Conservation (phyloP, 139 green algal species). For the Picochlorum sp. region DNA sequence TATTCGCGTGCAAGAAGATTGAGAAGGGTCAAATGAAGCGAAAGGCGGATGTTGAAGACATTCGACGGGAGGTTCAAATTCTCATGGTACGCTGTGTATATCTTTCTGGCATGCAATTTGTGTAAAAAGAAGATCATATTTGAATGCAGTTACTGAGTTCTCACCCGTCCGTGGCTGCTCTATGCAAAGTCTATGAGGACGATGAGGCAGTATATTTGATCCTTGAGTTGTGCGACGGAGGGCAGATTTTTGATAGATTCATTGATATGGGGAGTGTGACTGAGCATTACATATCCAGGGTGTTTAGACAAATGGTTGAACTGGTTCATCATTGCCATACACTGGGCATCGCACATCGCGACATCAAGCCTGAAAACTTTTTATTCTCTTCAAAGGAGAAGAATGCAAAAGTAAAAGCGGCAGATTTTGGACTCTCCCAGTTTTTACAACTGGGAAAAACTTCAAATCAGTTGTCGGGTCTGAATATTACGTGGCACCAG, state of each 20-base stretch:
- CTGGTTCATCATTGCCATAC: constrained; percentile 33
- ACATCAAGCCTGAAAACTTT: constrained; percentile 82
- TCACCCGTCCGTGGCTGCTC: constrained; percentile 32
- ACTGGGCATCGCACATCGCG: constrained; percentile 35
- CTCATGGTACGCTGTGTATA: constrained; percentile 5
- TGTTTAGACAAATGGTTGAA: constrained; percentile 29
- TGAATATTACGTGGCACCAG: constrained; percentile 71
- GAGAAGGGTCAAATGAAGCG: constrained; percentile 46
- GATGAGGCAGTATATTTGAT: constrained; percentile 30
- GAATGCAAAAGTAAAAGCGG: constrained; percentile 41
- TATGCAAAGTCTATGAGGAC: constrained; percentile 39
- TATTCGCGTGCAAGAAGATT: constrained; percentile 24
- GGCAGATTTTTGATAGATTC: constrained; percentile 38
- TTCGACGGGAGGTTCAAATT: constrained; percentile 58
- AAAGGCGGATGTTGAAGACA: constrained; percentile 73
- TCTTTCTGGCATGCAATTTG: not conserved
- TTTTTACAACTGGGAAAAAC: constrained; percentile 47
- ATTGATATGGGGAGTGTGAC: constrained; percentile 12
- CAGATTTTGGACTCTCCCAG: constrained; percentile 74
- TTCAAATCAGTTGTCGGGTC: constrained; percentile 23
- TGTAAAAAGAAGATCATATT: not conserved
- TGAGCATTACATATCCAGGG: constrained; percentile 21
- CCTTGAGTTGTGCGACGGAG: constrained; percentile 40
- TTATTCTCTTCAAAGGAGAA: constrained; percentile 34
- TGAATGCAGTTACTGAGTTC: constrained; percentile 16